Conservation (phyloP, 140 eudicot species). For the Senecio squalidus region DNA sequence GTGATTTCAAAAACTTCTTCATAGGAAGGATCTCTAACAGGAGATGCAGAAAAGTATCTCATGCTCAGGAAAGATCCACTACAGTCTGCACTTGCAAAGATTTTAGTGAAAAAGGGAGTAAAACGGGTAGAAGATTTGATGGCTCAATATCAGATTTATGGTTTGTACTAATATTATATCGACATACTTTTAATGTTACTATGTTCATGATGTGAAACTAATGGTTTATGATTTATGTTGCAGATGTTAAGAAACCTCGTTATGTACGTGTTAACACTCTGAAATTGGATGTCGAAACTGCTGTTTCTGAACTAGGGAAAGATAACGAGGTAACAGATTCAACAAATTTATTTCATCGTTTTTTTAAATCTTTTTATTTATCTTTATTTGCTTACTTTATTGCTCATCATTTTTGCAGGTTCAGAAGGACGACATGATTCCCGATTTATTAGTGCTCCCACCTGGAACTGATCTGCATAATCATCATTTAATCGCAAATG, state of each 20-base stretch:
- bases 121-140: constrained; percentile 59
- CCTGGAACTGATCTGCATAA: constrained; percentile 86
- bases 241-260: constrained; percentile 81
- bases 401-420: constrained; percentile 45
- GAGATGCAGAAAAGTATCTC: constrained; percentile 94
- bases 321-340: constrained; percentile 45
- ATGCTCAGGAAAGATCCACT: constrained; percentile 50
- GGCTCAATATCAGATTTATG: constrained; percentile 53
- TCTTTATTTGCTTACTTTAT: constrained; percentile 8
- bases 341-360: not conserved
- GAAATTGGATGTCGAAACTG: constrained; percentile 62
- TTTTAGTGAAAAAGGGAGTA: constrained; percentile 60
- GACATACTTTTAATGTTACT: not conserved
- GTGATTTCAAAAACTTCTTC: constrained; percentile 16
- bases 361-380: not conserved
- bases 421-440: constrained; percentile 70
- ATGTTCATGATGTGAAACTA: not conserved
- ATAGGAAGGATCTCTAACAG: constrained; percentile 64
- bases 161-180: constrained; percentile 32
- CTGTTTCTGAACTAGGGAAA: constrained; percentile 49
- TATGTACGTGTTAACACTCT: constrained; percentile 96
- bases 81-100: constrained; percentile 71
- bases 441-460: constrained; percentile 79
- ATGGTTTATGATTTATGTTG: constrained; percentile 10
- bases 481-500: constrained; percentile 65